Evolutionary conservation across 129 eudicot genomes (phyloP).

Genomic region (Tanacetum coccineum): DNA sequence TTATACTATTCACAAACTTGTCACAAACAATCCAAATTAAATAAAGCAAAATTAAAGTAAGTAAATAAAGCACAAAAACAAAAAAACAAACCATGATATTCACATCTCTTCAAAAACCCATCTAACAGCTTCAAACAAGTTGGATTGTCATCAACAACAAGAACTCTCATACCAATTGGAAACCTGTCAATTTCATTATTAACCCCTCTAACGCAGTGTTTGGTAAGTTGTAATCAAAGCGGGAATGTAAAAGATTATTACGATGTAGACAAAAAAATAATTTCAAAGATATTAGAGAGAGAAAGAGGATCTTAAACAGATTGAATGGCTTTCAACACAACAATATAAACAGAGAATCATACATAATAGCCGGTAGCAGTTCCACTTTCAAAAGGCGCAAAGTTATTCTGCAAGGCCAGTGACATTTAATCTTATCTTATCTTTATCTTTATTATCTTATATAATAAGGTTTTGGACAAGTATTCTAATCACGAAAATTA

Average conservation of each 20-base stretch:
- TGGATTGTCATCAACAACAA: slow-evolving; percentile 93
- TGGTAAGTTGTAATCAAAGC: too few species aligned
- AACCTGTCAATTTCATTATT: slow-evolving; percentile 50
- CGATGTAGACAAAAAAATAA: slow-evolving; percentile 28
- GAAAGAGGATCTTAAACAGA: slow-evolving; percentile 44
- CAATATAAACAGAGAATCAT: slow-evolving; percentile 43
- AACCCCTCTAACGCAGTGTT: slow-evolving; percentile 42
- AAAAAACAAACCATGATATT: slow-evolving; percentile 64
- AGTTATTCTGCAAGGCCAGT: too few species aligned
- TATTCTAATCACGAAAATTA: too few species aligned
- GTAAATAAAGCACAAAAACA: slow-evolving; percentile 1
- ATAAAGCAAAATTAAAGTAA: too few species aligned
- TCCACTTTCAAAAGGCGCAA: too few species aligned
- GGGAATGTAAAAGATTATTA: too few species aligned
- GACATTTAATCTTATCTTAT: too few species aligned
- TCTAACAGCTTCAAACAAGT: slow-evolving; percentile 77
- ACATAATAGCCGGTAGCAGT: not conserved
- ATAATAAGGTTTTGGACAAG: too few species aligned
- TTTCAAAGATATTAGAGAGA: slow-evolving; percentile 33
- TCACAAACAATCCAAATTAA: slow-evolving; percentile 10
- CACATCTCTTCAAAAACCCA: slow-evolving; percentile 69
- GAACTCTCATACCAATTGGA: slow-evolving; percentile 91
- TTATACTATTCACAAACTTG: too few species aligned
- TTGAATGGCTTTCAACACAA: slow-evolving; percentile 61
- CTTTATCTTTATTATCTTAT: too few species aligned